These are phyloP conservation scores for Striga asiatica DNA, from an alignment of 257 asterid genomes.

Conservation along the genomic window DNA sequence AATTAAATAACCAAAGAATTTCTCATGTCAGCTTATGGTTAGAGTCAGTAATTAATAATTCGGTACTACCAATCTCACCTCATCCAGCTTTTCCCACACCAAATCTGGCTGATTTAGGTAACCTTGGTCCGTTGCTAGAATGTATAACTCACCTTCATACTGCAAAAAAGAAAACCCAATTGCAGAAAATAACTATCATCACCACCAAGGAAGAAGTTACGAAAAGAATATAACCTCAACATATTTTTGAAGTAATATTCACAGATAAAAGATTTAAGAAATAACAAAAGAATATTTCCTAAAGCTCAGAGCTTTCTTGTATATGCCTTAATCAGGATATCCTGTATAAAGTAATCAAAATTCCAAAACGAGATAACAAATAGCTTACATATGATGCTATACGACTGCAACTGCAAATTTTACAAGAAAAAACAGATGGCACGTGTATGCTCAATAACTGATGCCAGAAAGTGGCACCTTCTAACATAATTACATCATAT, in stretches of 20 bases:
- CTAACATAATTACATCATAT: background rate
- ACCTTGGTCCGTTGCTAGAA: conserved; percentile 91
- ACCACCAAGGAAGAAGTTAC: no score
- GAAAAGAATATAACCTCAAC: no score
- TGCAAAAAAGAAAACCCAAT: no score
- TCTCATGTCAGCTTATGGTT: conserved; percentile 1
- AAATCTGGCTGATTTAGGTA: conserved; percentile 76
- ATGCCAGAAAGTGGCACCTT: background rate
- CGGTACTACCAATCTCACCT: conserved; percentile 68
- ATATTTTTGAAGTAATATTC: background rate
- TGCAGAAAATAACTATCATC: no score
- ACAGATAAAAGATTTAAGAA: background rate
- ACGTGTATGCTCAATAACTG: background rate
- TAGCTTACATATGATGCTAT: background rate
- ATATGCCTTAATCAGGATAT: background rate
- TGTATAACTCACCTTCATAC: conserved; percentile 88
- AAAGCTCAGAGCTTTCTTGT: background rate
- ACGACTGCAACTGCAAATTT: background rate
- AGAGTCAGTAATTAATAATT: no score
- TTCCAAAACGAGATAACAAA: background rate
- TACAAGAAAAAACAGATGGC: background rate
- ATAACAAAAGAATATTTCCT: background rate
- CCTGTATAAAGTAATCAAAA: background rate
- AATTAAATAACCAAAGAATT: no score
- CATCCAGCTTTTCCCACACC: conserved; percentile 96